Percentiles rank a stretch among this genome's conserved stretches.
These are phyloP conservation scores for Ephemerocybe angulata DNA, from an alignment of 768 basidiomycete species.

Conservation along the genomic window DNA sequence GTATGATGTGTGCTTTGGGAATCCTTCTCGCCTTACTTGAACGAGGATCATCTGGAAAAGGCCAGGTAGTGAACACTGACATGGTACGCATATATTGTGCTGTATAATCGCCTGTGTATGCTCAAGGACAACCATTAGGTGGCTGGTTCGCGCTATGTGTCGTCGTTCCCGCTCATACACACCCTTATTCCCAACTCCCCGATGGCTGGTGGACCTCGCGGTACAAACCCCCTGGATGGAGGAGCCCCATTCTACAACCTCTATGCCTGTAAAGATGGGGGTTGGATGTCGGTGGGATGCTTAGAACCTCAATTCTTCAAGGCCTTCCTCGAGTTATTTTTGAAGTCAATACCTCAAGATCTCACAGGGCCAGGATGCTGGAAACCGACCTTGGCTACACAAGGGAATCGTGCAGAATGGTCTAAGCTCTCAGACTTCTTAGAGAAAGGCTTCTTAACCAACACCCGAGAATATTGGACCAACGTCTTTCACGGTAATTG, in stretches of 20 bases:
- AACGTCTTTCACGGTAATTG: constrained; percentile 58
- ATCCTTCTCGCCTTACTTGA: constrained; percentile 74
- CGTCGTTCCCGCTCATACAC: constrained; percentile 65
- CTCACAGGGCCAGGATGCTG: constrained; percentile 48
- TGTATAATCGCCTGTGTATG: constrained; percentile 1
- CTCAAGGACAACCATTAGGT: constrained; percentile 49
- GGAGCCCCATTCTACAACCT: constrained; percentile 76
- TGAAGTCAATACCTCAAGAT: constrained; percentile 41
- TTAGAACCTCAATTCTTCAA: constrained; percentile 71
- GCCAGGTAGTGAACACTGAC: constrained; percentile 71
- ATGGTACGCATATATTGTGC: constrained; percentile 49
- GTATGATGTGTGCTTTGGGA: constrained; percentile 65
- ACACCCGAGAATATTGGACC: constrained; percentile 67
- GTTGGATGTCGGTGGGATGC: constrained; percentile 76
- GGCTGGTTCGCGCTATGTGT: constrained; percentile 73
- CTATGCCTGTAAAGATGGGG: constrained; percentile 68
- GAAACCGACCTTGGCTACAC: constrained; percentile 48
- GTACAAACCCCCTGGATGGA: constrained; percentile 64
- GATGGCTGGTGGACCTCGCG: constrained; percentile 43
- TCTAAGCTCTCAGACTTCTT: constrained; percentile 53
- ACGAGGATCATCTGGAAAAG: constrained; percentile 57
- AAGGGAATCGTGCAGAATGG: constrained; percentile 51
- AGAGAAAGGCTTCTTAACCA: constrained; percentile 56
- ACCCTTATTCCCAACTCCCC: constrained; percentile 29
- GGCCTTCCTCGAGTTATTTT: constrained; percentile 54